A percentile compares a stretch with the other conserved stretches of the same genome.
Evolutionary conservation across 352 stramenopile genomes (phyloP).

Genomic region (Blastocystis hominis): DNA sequence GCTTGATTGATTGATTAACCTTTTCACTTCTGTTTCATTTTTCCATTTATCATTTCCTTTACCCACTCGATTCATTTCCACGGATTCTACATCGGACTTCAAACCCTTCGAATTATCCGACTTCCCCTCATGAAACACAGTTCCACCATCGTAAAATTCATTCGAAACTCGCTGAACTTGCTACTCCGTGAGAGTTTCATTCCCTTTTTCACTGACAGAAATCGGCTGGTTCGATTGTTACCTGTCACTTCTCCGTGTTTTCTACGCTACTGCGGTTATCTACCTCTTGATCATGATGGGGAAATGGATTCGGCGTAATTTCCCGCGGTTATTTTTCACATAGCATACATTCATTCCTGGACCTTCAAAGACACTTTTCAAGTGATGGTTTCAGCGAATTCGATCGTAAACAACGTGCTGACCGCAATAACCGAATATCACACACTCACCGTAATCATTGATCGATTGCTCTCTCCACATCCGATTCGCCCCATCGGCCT

Average conservation of each 20-base stretch:
- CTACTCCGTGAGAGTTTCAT: background rate
- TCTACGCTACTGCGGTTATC: background rate
- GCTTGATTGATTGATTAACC: background rate
- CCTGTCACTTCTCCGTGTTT: background rate
- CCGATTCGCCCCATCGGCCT: background rate
- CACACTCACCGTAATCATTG: background rate
- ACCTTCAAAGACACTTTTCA: background rate
- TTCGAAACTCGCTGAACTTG: background rate
- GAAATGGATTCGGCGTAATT: background rate
- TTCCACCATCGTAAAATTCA: background rate
- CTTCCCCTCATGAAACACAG: background rate
- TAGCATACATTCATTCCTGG: background rate
- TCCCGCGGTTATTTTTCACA: background rate
- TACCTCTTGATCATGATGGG: conserved; percentile 33
- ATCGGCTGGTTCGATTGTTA: background rate
- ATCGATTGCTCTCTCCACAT: background rate
- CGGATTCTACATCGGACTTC: background rate
- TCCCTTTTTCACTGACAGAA: background rate
- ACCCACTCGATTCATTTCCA: conserved; percentile 11
- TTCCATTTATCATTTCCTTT: background rate
- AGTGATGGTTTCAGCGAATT: background rate
- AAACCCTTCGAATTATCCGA: background rate
- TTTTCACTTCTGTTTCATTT: background rate
- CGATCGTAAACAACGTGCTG: background rate
- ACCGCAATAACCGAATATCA: background rate